Percentiles rank a stretch among this genome's conserved stretches.
These are phyloP conservation scores for Trichoderma sp. DNA, from an alignment of 2,329 filamentous ascomycete genomes.

Conservation along the genomic window DNA sequence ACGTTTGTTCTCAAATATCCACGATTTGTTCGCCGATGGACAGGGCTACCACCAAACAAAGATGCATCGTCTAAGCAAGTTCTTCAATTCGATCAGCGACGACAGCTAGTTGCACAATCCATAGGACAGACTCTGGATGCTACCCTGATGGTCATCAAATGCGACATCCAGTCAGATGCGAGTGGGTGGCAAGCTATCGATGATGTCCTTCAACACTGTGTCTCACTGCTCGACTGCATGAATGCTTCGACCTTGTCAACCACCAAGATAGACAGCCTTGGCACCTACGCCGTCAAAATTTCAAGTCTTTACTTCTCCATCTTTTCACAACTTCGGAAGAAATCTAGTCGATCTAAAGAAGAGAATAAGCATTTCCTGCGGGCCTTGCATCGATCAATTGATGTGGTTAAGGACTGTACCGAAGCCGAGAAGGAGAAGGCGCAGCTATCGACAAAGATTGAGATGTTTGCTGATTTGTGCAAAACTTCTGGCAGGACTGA, in stretches of 20 bases:
- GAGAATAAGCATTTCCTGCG: constrained; percentile 49
- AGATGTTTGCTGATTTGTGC: constrained; percentile 64
- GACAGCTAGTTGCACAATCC: constrained; percentile 53
- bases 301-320: constrained; percentile 72
- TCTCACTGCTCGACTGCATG: constrained; percentile 55
- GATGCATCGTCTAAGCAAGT: constrained; percentile 57
- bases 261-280: constrained; percentile 36
- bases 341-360: constrained; percentile 40
- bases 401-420: constrained; percentile 58
- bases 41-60: constrained; percentile 57
- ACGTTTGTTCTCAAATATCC: constrained; percentile 60
- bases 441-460: constrained; percentile 63
- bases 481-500: constrained; percentile 53
- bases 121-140: constrained; percentile 62
- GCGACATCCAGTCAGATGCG: constrained; percentile 48
- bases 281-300: constrained; percentile 63
- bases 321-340: constrained; percentile 54
- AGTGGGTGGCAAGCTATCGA: constrained; percentile 59
- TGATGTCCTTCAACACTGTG: constrained; percentile 57
- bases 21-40: constrained; percentile 61
- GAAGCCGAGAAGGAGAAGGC: constrained; percentile 59
- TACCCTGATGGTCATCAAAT: constrained; percentile 57
- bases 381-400: constrained; percentile 64
- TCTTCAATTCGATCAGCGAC: constrained; percentile 62
- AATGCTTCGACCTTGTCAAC: constrained; percentile 41